These are phyloP conservation scores for Cercospora citrullina DNA, from an alignment of 2,329 filamentous ascomycete species.

Conservation along the genomic window DNA sequence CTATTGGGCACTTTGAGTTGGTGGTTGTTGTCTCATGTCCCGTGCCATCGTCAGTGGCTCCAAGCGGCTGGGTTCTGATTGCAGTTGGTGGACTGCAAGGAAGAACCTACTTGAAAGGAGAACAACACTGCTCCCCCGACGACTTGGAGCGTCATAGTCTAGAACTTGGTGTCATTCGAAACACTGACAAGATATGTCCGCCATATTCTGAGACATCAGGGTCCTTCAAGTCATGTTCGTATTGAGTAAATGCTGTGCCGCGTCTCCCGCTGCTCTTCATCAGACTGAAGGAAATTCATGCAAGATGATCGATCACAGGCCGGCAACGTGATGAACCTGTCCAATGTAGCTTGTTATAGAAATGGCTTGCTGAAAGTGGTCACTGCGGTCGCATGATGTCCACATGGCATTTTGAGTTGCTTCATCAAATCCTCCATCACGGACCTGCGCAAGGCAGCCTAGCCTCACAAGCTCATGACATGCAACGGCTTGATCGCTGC, in stretches of 20 bases:
- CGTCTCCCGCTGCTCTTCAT: not conserved
- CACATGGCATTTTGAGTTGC: constrained; percentile 2
- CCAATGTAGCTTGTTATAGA: not conserved
- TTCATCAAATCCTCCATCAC: constrained; percentile 2
- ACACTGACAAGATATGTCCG: not conserved
- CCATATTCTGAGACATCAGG: not conserved
- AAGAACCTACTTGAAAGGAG: not conserved
- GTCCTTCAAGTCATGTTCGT: not conserved
- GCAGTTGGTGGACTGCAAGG: not conserved
- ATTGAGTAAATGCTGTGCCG: not conserved
- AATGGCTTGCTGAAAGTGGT: not conserved
- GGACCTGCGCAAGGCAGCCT: not conserved
- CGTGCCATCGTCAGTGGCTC: not conserved
- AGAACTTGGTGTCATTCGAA: not conserved
- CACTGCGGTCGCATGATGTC: not conserved
- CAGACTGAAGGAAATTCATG: not conserved
- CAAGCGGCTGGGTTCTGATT: not conserved
- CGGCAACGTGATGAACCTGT: not conserved
- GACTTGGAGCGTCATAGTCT: not conserved
- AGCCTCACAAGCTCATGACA: not conserved
- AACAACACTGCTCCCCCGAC: not conserved
- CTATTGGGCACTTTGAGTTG: not conserved
- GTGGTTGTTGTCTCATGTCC: not conserved
- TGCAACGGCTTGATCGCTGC: constrained; percentile 3
- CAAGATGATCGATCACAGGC: not conserved